Base-by-base conservation (phyloP, 495 filamentous ascomycete species). In the Aspergillus conjunctus region DNA sequence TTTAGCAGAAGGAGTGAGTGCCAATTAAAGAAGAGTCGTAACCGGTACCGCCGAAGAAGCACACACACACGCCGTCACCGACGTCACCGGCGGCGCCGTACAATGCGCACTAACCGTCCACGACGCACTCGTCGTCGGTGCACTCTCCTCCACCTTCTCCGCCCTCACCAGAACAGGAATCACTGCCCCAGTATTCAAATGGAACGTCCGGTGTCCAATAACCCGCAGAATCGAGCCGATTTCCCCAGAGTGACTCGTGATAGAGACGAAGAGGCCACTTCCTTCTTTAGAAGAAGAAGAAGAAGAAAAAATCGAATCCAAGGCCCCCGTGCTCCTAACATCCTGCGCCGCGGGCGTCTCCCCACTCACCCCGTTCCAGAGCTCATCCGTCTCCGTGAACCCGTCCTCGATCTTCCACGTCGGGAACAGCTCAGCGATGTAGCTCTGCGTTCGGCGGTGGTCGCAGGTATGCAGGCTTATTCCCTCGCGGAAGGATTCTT, bases 401-500 rank as follows among this genome's bases (percentile, higher is more conserved):
- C 82, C 82, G 0, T 71, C 50, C 61, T 92, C 91, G 51, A 92
- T 83, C 2, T 26, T 66, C 72, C 82, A 92, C 7, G 37, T 48
- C 0, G 89, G 88, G 64, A 85, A 91, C 17, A 72, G 71, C 12
- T 67, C 46, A 6, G 72, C 66, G 63, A 96, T 91, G 57, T 79
- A 82, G 4, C 75, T 73, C 52, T 81, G 82, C 26, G 62, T 79
- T 53, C 80, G 79, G 1, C 91, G 81, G 14, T 86, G 83, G 69
- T 96, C 91, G 70, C 91, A 96, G 8, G 91, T 93, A 68, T 94
- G 91, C 48, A 87, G 78, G 46, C 85, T 84, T 56, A 92, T 84
- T 1, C 80, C 77, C 65, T 96, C 91, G 46, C 91, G 83, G 59
- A 93, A 74, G 20, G 84, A 70, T 66, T 93, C 89, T 67, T 88